Evolutionary conservation across 345 rosid genomes (phyloP).

Genomic region (Isatis tinctoria): DNA sequence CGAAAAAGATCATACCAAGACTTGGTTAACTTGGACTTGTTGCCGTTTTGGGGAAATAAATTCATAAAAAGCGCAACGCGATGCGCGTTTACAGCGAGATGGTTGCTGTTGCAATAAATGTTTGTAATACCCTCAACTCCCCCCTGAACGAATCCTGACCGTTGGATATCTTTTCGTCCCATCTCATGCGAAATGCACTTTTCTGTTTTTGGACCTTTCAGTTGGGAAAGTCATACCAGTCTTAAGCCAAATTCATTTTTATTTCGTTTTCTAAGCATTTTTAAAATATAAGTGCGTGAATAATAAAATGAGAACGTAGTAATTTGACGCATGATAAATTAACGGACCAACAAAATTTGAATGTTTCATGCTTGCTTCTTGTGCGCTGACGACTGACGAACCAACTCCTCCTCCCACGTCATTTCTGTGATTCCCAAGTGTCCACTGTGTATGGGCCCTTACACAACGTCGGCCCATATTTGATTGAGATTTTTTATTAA

Average conservation of each 20-base stretch:
- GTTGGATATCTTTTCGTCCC: not conserved
- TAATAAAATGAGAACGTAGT: no score
- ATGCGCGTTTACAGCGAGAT: not conserved
- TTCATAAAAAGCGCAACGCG: not conserved
- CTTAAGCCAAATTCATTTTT: not conserved
- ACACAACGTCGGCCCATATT: not conserved
- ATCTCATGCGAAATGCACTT: not conserved
- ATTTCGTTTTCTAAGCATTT: not conserved
- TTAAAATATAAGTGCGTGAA: no score
- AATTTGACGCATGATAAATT: no score
- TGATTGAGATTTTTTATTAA: not conserved
- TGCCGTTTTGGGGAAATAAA: not conserved
- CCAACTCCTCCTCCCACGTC: conserved; percentile 3
- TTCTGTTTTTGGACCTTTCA: not conserved
- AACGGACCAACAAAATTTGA: conserved; percentile 1
- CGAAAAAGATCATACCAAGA: not conserved
- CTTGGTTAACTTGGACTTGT: not conserved
- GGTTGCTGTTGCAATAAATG: conserved; percentile 19
- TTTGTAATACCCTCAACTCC: not conserved
- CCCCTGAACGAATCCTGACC: not conserved
- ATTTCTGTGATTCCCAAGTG: not conserved
- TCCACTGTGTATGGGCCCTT: not conserved
- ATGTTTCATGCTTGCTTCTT: conserved; percentile 22
- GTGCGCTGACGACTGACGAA: not conserved
- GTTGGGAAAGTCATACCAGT: not conserved